A percentile compares a stretch with the other conserved stretches of the same genome.
Evolutionary conservation across 345 rosid genomes (phyloP).

Genomic region (Rhizophora apiculata): DNA sequence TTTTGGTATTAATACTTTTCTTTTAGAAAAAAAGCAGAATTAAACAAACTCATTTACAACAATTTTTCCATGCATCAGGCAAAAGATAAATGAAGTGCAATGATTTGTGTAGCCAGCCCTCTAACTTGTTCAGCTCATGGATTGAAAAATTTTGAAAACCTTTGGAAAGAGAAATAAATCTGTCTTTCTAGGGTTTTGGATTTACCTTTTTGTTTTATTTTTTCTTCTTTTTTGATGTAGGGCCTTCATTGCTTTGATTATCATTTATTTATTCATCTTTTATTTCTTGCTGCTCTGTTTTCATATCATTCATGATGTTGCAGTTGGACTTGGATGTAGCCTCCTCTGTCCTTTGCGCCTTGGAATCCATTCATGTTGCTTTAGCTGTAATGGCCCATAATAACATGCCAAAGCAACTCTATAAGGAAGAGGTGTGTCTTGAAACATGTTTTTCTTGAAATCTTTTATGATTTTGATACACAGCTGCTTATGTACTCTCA

Average conservation of each 20-base stretch:
- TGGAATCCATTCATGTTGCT: slow-evolving; percentile 94
- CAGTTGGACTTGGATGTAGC: slow-evolving; percentile 80
- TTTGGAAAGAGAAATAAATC: background rate
- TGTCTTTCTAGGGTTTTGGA: too few species aligned
- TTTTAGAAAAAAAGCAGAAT: too few species aligned
- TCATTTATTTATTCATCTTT: slow-evolving; percentile 11
- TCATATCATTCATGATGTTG: slow-evolving; percentile 15
- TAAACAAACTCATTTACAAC: too few species aligned
- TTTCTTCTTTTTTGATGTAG: background rate
- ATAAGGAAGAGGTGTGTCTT: slow-evolving; percentile 81
- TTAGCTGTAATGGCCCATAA: slow-evolving; percentile 83
- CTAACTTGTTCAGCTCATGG: background rate
- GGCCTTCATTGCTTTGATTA: background rate
- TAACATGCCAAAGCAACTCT: slow-evolving; percentile 94
- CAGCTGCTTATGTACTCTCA: slow-evolving; percentile 18
- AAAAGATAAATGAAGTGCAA: too few species aligned
- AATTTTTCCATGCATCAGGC: too few species aligned
- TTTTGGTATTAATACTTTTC: too few species aligned
- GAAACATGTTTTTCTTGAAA: slow-evolving; percentile 11
- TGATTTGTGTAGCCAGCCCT: background rate
- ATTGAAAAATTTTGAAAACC: background rate
- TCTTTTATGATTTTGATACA: slow-evolving; percentile 5
- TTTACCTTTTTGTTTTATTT: background rate
- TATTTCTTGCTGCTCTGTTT: slow-evolving; percentile 1
- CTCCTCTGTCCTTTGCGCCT: slow-evolving; percentile 65